Evolutionary conservation across 2,329 filamentous ascomycete genomes (phyloP).

Genomic region (Colletotrichum trifolii): DNA sequence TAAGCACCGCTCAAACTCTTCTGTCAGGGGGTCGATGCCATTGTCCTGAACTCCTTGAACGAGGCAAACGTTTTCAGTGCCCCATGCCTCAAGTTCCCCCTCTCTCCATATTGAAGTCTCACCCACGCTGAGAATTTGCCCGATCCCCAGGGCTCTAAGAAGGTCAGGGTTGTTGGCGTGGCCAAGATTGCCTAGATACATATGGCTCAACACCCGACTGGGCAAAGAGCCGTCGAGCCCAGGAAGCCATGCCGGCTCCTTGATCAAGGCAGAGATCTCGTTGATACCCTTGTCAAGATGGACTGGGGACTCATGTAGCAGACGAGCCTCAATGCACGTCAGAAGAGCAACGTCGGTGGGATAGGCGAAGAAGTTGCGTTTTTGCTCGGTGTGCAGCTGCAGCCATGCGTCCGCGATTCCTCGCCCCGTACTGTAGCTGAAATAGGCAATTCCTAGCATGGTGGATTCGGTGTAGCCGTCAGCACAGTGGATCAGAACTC

Average conservation of each 20-base stretch:
- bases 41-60: constrained; percentile 95
- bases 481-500: constrained; percentile 89
- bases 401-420: constrained; percentile 90
- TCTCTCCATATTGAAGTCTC: constrained; percentile 87
- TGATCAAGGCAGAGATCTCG: constrained; percentile 64
- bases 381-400: constrained; percentile 80
- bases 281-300: constrained; percentile 59
- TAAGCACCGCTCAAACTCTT: constrained; percentile 86
- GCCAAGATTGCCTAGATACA: constrained; percentile 93
- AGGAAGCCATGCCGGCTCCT: constrained; percentile 82
- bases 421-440: constrained; percentile 87
- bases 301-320: constrained; percentile 77
- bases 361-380: constrained; percentile 96
- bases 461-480: constrained; percentile 98
- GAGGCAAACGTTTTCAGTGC: constrained; percentile 79
- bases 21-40: constrained; percentile 89
- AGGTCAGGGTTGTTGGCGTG: constrained; percentile 95
- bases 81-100: constrained; percentile 78
- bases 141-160: constrained; percentile 82
- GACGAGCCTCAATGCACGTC: constrained; percentile 78
- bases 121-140: constrained; percentile 89
- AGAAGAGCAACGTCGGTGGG: constrained; percentile 88
- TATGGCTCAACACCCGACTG: constrained; percentile 88
- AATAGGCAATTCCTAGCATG: constrained; percentile 89
- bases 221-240: constrained; percentile 91